Conservation (phyloP, 352 stramenopile genomes). For the Pythium vanterpoolii region DNA sequence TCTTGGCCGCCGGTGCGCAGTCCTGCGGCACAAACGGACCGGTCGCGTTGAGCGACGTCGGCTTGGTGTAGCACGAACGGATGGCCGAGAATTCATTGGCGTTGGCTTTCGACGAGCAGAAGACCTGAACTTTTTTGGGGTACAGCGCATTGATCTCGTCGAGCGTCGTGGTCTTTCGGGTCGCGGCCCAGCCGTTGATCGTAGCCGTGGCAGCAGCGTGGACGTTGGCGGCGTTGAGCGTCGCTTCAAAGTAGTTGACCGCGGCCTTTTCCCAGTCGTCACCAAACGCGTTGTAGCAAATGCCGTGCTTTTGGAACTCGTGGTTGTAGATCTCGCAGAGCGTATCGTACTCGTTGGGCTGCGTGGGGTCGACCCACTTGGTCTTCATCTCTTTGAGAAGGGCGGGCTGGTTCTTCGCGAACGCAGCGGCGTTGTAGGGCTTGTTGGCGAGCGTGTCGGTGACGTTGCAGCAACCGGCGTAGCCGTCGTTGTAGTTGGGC, state of each 20-base stretch:
- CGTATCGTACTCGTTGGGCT: slow-evolving; percentile 45
- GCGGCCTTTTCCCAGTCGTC: slow-evolving; percentile 47
- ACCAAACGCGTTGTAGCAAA: slow-evolving; percentile 63
- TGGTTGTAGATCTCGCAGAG: slow-evolving; percentile 84
- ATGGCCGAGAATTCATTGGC: slow-evolving; percentile 67
- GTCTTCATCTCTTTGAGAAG: slow-evolving; percentile 53
- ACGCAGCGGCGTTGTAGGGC: slow-evolving; percentile 47
- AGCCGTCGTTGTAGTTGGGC: slow-evolving; percentile 78
- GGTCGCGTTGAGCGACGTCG: slow-evolving; percentile 27
- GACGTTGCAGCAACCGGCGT: slow-evolving; percentile 70
- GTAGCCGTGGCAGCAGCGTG: slow-evolving; percentile 37
- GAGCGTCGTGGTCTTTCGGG: slow-evolving; percentile 19
- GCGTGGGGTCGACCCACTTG: slow-evolving; percentile 67
- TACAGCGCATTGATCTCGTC: slow-evolving; percentile 41
- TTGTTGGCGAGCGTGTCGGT: slow-evolving; percentile 53
- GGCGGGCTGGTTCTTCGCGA: slow-evolving; percentile 40
- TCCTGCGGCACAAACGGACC: slow-evolving; percentile 47
- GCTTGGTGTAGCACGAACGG: slow-evolving; percentile 56
- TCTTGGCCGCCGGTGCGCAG: slow-evolving; percentile 38
- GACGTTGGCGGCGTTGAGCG: slow-evolving; percentile 46
- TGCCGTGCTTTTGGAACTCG: slow-evolving; percentile 82
- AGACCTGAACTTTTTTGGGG: slow-evolving; percentile 55
- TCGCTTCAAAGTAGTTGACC: slow-evolving; percentile 63
- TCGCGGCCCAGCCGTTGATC: slow-evolving; percentile 52
- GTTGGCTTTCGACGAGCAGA: slow-evolving; percentile 55